A percentile compares a stretch with the other conserved stretches of the same genome.
Evolutionary conservation across 169 alveolate species (phyloP).

Genomic region (Plasmodium berghei): DNA sequence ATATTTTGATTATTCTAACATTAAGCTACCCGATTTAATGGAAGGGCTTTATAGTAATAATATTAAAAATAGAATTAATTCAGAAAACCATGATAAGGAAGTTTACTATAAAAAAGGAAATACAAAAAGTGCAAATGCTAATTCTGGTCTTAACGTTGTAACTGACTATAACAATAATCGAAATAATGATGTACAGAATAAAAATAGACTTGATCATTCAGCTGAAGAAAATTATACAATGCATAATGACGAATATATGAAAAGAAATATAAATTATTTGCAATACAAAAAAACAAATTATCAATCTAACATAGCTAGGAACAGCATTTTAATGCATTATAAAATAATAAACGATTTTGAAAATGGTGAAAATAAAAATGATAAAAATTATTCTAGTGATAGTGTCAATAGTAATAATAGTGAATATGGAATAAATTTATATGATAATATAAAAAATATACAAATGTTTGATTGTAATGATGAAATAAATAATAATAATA

Average conservation of each 20-base stretch:
- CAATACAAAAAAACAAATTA: slow-evolving; percentile 8
- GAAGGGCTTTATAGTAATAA: slow-evolving; percentile 24
- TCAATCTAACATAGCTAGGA: not conserved
- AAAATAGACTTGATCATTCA: not conserved
- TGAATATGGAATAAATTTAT: not conserved
- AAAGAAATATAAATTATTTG: slow-evolving; percentile 37
- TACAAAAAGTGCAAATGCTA: not conserved
- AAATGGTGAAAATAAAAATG: slow-evolving; percentile 4
- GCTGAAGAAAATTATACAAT: not conserved
- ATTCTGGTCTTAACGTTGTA: not conserved
- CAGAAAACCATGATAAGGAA: not conserved
- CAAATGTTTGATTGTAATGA: not conserved
- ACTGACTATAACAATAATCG: not conserved
- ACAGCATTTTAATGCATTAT: slow-evolving; percentile 11
- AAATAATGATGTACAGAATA: not conserved
- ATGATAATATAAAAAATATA: not conserved
- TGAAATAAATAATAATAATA: slow-evolving; percentile 8
- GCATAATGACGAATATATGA: not conserved
- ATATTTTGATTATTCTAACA: slow-evolving; percentile 43
- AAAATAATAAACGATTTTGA: slow-evolving; percentile 25
- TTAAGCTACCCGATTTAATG: slow-evolving; percentile 53
- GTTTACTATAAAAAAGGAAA: not conserved
- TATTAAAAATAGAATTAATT: slow-evolving; percentile 9
- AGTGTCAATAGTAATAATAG: not conserved
- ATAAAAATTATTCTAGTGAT: not conserved